Percentiles rank a stretch among this genome's conserved stretches.
Evolutionary conservation across 495 filamentous ascomycete genomes (phyloP).

Genomic region (Aspergillus wentii): DNA sequence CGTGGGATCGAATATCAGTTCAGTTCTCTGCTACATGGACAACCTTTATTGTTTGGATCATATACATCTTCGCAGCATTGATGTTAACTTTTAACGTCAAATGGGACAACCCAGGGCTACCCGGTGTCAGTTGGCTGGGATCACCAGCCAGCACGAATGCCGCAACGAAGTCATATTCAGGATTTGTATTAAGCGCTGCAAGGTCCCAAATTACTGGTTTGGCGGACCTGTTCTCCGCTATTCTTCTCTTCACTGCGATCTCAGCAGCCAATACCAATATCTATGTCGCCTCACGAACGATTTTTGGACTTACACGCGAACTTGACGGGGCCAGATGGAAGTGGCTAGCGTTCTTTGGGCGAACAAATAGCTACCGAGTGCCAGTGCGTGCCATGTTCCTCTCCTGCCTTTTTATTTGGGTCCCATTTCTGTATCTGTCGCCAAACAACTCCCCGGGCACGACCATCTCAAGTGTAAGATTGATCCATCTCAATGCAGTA

Average conservation of each 20-base stretch:
- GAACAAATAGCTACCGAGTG: conserved; percentile 23
- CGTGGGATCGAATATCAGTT: conserved; percentile 15
- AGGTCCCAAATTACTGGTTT: conserved; percentile 20
- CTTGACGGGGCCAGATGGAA: conserved; percentile 15
- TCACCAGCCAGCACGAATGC: not conserved
- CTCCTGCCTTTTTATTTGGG: conserved; percentile 34
- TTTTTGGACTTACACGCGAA: conserved; percentile 38
- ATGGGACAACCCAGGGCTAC: conserved; percentile 32
- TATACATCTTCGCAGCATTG: conserved; percentile 23
- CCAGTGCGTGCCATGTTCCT: conserved; percentile 38
- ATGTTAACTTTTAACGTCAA: conserved; percentile 32
- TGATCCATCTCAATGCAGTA: too few relatives aligned
- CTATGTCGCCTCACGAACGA: conserved; percentile 41
- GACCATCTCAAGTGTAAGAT: conserved; percentile 8
- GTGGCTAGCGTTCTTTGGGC: conserved; percentile 26
- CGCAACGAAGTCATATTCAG: conserved; percentile 16
- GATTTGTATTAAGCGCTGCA: conserved; percentile 32
- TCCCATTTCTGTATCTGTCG: conserved; percentile 35
- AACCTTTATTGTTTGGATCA: conserved; percentile 17
- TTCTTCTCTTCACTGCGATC: conserved; percentile 37
- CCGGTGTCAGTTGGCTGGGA: conserved; percentile 16
- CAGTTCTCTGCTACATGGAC: conserved; percentile 28
- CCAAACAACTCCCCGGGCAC: conserved; percentile 8
- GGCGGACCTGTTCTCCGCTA: conserved; percentile 29
- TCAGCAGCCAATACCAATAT: conserved; percentile 38